These are phyloP conservation scores for Acer negundo DNA, from an alignment of 345 rosid species.

Conservation along the genomic window DNA sequence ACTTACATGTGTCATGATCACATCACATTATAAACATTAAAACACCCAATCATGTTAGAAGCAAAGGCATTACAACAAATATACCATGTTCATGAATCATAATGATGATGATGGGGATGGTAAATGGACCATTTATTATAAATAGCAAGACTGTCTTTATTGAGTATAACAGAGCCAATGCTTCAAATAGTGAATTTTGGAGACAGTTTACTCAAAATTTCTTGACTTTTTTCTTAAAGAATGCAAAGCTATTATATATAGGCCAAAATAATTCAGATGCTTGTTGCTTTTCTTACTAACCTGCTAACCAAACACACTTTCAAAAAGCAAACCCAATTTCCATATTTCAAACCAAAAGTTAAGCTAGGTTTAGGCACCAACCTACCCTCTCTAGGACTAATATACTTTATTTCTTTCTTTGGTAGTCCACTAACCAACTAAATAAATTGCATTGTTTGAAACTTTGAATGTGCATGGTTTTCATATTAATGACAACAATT, in stretches of 20 bases:
- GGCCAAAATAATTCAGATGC: background rate
- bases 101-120: too few relatives aligned
- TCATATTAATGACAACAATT: background rate
- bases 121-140: too few relatives aligned
- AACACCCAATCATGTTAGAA: too few relatives aligned
- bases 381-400: background rate
- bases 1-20: too few relatives aligned
- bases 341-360: background rate
- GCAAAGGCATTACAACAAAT: too few relatives aligned
- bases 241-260: background rate
- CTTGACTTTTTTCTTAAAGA: background rate
- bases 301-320: background rate
- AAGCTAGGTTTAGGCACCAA: background rate
- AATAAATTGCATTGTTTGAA: too few relatives aligned
- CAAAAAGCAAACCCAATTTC: conserved; percentile 7
- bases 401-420: too few relatives aligned
- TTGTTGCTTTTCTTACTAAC: background rate
- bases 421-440: too few relatives aligned
- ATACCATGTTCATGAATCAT: too few relatives aligned
- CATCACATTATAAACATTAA: too few relatives aligned
- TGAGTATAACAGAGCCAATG: background rate
- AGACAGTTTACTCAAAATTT: background rate
- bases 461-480: background rate
- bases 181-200: background rate
- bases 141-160: too few relatives aligned